Evolutionary conservation across 805 yeast genomes (phyloP).

Genomic region (Scheffersomyces lignosus): DNA sequence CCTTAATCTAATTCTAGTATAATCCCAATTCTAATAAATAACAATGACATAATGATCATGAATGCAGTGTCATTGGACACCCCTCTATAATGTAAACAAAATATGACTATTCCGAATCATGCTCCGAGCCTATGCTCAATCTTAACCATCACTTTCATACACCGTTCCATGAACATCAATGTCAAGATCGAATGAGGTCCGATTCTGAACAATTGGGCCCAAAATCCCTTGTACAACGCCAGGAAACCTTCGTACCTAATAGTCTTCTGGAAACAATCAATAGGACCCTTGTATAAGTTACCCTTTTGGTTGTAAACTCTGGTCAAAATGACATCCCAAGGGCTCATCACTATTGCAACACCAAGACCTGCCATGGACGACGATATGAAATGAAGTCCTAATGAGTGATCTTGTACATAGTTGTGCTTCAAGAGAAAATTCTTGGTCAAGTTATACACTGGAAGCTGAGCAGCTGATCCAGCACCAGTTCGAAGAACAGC

Average conservation of each 20-base stretch:
- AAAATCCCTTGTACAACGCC: constrained; percentile 93
- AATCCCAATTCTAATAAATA: too few relatives aligned
- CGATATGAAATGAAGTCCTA: constrained; percentile 65
- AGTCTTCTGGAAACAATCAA: constrained; percentile 88
- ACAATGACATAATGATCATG: too few relatives aligned
- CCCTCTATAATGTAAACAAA: too few relatives aligned
- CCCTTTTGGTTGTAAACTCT: constrained; percentile 95
- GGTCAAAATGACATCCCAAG: constrained; percentile 94
- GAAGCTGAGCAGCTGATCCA: constrained; percentile 94
- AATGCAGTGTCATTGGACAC: too few relatives aligned
- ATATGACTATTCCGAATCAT: too few relatives aligned
- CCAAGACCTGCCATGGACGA: constrained; percentile 84
- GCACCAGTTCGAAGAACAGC: constrained; percentile 93
- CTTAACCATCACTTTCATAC: constrained; percentile 59
- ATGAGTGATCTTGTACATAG: constrained; percentile 59
- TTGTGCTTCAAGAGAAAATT: constrained; percentile 50
- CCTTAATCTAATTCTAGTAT: too few relatives aligned
- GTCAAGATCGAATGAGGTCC: constrained; percentile 94
- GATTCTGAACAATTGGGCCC: constrained; percentile 87
- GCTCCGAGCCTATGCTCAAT: constrained; percentile 27
- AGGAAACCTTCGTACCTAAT: constrained; percentile 76
- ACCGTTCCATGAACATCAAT: constrained; percentile 93
- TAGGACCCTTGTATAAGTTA: constrained; percentile 76
- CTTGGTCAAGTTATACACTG: constrained; percentile 82
- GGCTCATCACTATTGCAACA: constrained; percentile 94